Evolutionary conservation across 1,139 yeast species (phyloP), one percentile per base, ranked within the genome.

Genomic region (Debaryomycetaceae sp.): DNA sequence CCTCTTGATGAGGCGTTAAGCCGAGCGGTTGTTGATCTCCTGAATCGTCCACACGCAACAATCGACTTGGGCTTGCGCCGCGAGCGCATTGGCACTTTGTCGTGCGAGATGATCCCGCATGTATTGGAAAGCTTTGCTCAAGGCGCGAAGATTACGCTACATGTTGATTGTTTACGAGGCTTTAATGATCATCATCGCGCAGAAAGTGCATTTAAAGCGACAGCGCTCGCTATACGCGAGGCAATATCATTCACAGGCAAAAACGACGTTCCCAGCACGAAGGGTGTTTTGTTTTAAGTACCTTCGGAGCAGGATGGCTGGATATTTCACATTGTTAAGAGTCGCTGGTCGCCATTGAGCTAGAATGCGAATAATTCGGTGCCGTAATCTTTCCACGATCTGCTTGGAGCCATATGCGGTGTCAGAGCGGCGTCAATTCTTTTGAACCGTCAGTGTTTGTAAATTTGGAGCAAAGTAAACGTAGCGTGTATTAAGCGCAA

Each of bases 31-130:
- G 87, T 90, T 5, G 98, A 90, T 47, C 65, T 90, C 38, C 82
- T 95, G 19, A 86, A 86, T 53, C 68, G 98, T 42, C 97, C 98
- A 2, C 86, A 60, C 53, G 94, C 96, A 0, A 92, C 83, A 14
- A 68, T 86, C 23, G 95, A 90, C 27, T 64, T 90, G 37, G 95
- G 95, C 1, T 68, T 90, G 45, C 81, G 80, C 52, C 70, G 98
- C 39, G 98, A 90, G 50, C 85, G 79, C 52, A 77, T 90, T 40
- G 98, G 98, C 29, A 94, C 83, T 47, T 67, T 90, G 34, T 76
- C 90, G 18, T 75, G 92, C 44, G 98, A 90, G 57, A 90, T 90
- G 98, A 81, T 90, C 39, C 96, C 97, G 16, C 98, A 90, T 53
- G 92, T 90, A 26, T 53, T 90, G 38, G 95, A 86, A 53, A 80